Evolutionary conservation across 2,329 filamentous ascomycete species (phyloP).

Genomic region (Chaetoscypha palmicola): DNA sequence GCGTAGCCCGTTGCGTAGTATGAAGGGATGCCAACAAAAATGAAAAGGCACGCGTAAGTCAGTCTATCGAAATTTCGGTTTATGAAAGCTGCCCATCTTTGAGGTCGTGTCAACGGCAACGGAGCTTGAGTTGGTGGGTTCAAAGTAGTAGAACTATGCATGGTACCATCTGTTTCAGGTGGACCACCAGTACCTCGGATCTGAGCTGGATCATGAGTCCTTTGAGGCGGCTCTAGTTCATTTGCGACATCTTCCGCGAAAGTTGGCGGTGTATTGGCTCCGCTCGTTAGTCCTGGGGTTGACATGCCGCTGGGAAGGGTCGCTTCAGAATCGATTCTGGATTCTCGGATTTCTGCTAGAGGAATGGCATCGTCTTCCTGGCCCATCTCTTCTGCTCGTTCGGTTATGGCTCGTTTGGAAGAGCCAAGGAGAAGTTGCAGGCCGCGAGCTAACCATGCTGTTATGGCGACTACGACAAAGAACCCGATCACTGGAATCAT

Average conservation of each 20-base stretch:
- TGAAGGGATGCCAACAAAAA: conserved; percentile 46
- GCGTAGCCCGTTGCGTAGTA: conserved; percentile 48
- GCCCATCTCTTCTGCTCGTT: conserved; percentile 46
- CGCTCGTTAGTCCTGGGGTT: conserved; percentile 3
- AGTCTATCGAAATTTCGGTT: conserved; percentile 40
- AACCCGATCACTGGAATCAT: conserved; percentile 46
- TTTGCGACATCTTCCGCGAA: conserved; percentile 10
- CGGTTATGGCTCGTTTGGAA: conserved; percentile 44
- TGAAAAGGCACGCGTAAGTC: conserved; percentile 39
- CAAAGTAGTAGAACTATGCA: background rate
- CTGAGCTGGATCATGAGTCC: conserved; percentile 26
- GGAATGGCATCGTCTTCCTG: conserved; percentile 42
- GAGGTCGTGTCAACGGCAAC: conserved; percentile 38
- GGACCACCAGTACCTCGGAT: conserved; percentile 27
- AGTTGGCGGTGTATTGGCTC: conserved; percentile 1
- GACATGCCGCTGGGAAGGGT: conserved; percentile 12
- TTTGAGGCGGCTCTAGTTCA: conserved; percentile 19
- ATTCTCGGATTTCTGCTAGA: conserved; percentile 29
- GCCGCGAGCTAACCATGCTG: conserved; percentile 47
- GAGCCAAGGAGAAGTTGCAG: conserved; percentile 45
- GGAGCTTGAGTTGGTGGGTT: conserved; percentile 34
- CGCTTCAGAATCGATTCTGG: conserved; percentile 14
- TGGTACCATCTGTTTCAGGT: conserved; percentile 16
- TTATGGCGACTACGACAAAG: conserved; percentile 43
- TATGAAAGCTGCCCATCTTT: conserved; percentile 43